phyloP scores from a whole-genome alignment of 2,329 filamentous ascomycete species.

The Colletotrichum cordylinicola region DNA sequence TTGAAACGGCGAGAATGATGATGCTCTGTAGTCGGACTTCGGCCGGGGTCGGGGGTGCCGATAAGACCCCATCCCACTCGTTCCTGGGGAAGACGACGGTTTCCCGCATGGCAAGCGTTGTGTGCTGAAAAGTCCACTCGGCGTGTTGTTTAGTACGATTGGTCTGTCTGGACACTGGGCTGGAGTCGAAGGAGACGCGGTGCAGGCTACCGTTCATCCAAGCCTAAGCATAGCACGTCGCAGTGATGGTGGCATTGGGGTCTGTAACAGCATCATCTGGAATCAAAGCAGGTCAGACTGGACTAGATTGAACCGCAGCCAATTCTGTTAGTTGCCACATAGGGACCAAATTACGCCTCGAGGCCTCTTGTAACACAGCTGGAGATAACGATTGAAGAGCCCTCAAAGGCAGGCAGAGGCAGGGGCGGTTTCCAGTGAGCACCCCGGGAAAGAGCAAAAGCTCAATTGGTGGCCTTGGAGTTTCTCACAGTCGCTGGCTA shows the following conservation, averaged over 20 bases:
- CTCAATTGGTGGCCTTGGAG: neutral
- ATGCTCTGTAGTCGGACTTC: constrained; percentile 30
- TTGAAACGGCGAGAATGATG: constrained; percentile 37
- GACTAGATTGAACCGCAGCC: neutral
- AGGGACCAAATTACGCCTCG: neutral
- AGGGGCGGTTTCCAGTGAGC: neutral
- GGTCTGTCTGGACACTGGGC: neutral
- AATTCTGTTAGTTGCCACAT: neutral
- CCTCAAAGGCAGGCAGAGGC: no score
- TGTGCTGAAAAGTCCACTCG: neutral
- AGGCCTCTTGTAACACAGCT: neutral
- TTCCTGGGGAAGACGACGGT: neutral
- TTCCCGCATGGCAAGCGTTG: neutral
- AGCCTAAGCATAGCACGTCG: neutral
- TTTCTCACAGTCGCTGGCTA: neutral
- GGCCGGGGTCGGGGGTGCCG: constrained; percentile 24
- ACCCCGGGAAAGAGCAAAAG: neutral
- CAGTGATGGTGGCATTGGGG: neutral
- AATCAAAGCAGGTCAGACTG: neutral
- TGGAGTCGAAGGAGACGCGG: neutral
- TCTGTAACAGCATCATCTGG: neutral
- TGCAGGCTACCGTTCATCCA: neutral
- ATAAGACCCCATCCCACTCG: constrained; percentile 9
- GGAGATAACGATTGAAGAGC: neutral
- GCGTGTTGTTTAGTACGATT: neutral